Percentiles rank a stretch among this genome's conserved stretches.
Conservation (phyloP, 106 monocot species). For the Allium cepa region DNA sequence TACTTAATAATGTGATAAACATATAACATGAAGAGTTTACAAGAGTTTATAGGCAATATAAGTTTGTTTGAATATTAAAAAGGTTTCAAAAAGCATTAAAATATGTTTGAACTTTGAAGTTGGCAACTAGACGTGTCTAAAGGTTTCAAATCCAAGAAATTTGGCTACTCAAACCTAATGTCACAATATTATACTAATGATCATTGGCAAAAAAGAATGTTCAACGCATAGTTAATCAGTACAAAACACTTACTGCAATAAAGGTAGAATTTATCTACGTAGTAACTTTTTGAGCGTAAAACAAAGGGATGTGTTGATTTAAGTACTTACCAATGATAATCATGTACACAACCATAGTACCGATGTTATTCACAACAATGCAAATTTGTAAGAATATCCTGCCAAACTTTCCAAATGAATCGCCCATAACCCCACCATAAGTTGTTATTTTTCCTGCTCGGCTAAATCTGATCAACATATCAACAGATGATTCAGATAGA, state of each 20-base stretch:
- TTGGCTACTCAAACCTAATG: not conserved
- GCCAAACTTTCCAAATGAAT: conserved; percentile 49
- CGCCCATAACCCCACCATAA: conserved; percentile 58
- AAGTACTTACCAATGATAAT: conserved; percentile 52
- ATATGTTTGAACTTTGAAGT: too few relatives aligned
- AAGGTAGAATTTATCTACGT: not conserved
- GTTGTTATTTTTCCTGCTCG: conserved; percentile 33
- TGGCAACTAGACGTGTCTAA: too few relatives aligned
- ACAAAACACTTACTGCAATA: not conserved
- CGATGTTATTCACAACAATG: conserved; percentile 52
- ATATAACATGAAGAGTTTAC: too few relatives aligned
- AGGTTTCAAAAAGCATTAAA: too few relatives aligned
- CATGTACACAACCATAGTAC: conserved; percentile 70
- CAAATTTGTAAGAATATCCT: conserved; percentile 44
- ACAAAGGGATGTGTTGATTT: not conserved
- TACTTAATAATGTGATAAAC: too few relatives aligned
- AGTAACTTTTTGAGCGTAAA: not conserved
- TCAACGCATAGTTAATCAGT: not conserved
- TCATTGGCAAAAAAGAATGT: not conserved
- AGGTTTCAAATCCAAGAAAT: not conserved
- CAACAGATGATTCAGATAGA: conserved; percentile 51
- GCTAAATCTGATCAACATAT: conserved; percentile 53
- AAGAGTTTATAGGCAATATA: too few relatives aligned
- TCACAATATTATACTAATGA: not conserved
- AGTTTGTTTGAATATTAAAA: too few relatives aligned